phyloP scores from a whole-genome alignment of 1,139 yeast genomes.

The Debaryomyces sp. region DNA sequence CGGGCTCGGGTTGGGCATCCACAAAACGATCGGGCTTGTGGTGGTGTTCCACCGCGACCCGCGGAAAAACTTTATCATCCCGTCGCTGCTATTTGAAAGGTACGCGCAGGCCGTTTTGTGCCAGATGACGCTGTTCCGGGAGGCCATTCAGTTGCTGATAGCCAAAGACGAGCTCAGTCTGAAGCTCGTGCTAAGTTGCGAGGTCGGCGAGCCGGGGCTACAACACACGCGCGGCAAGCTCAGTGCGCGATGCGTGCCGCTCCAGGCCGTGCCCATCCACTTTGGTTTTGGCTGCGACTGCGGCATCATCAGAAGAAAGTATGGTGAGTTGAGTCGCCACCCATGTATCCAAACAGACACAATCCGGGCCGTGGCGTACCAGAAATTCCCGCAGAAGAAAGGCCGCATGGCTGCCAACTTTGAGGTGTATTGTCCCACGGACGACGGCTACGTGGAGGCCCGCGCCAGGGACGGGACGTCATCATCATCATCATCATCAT shows the following conservation, averaged over 20 bases:
- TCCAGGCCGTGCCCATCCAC: not conserved
- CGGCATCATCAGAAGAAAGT: not conserved
- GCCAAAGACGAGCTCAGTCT: not conserved
- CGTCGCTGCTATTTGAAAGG: not conserved
- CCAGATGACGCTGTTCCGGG: not conserved
- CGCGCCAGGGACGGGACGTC: not conserved
- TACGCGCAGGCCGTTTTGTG: not conserved
- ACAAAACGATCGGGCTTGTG: not conserved
- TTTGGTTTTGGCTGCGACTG: not conserved
- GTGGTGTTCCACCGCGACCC: not conserved
- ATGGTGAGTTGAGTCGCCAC: not conserved
- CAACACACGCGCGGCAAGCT: not conserved
- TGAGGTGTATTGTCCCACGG: not conserved
- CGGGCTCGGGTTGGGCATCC: not conserved
- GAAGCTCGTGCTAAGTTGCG: not conserved
- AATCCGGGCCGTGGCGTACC: not conserved
- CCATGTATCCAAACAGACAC: not conserved
- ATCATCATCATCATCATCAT: too few species aligned
- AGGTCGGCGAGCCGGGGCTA: not conserved
- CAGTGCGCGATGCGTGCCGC: not conserved
- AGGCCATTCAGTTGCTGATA: not conserved
- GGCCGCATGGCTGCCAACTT: not conserved
- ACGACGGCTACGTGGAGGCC: not conserved
- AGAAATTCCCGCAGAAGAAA: not conserved
- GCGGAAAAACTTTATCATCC: not conserved